phyloP scores from a whole-genome alignment of 768 basidiomycete genomes.

The Podaxis sp. region DNA sequence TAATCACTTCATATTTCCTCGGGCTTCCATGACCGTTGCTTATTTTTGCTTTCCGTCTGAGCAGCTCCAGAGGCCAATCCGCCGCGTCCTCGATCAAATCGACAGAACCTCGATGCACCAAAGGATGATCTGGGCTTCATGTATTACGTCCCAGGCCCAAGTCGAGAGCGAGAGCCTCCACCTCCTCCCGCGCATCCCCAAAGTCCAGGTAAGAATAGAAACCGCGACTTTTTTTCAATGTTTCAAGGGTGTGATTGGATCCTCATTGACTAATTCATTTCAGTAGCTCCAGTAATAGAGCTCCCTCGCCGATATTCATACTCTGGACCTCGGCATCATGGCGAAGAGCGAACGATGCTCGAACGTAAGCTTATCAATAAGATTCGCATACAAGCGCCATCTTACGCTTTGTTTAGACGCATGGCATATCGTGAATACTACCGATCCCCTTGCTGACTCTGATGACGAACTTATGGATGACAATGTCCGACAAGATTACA shows the following conservation, averaged over 20 bases:
- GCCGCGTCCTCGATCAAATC: constrained; percentile 33
- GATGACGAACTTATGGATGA: constrained; percentile 72
- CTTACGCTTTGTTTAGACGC: constrained; percentile 50
- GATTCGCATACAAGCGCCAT: constrained; percentile 12
- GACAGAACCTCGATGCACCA: constrained; percentile 39
- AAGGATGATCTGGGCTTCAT: constrained; percentile 47
- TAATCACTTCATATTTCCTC: constrained; percentile 17
- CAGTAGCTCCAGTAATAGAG: constrained; percentile 5
- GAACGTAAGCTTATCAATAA: constrained; percentile 36
- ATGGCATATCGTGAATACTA: constrained; percentile 63
- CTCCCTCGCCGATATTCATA: constrained; percentile 8
- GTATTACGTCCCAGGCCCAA: constrained; percentile 44
- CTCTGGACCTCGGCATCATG: constrained; percentile 13
- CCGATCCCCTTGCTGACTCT: constrained; percentile 70
- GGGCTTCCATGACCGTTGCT: neutral
- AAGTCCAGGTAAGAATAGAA: constrained; percentile 10
- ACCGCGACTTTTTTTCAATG: neutral
- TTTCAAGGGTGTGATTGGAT: neutral
- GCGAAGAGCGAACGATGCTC: constrained; percentile 42
- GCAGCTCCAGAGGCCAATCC: constrained; percentile 29
- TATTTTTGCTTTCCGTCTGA: neutral
- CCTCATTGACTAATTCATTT: neutral
- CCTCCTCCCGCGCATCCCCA: neutral
- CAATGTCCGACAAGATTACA: constrained; percentile 61
- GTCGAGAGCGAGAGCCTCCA: constrained; percentile 14